These are phyloP conservation scores for Clathrus columnatus DNA, from an alignment of 768 basidiomycete species.

Conservation along the genomic window DNA sequence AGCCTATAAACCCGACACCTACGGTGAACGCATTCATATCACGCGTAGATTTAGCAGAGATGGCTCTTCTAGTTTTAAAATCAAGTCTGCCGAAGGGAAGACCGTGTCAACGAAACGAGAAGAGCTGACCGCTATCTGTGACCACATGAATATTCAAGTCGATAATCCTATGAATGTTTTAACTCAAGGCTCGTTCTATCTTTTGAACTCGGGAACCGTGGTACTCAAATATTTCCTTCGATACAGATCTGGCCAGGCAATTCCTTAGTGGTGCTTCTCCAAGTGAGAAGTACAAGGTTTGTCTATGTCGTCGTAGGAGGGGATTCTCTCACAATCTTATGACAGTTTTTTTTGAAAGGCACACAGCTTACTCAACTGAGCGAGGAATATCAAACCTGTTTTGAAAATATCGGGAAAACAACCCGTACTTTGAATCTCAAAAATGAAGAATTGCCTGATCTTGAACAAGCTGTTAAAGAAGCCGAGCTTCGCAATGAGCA, in stretches of 20 bases:
- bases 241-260: conserved; percentile 56
- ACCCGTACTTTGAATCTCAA: conserved; percentile 59
- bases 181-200: conserved; percentile 53
- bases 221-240: conserved; percentile 18
- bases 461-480: conserved; percentile 49
- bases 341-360: conserved; percentile 87
- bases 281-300: conserved; percentile 81
- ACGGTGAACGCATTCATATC: conserved; percentile 78
- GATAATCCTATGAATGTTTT: conserved; percentile 95
- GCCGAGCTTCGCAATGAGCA: conserved; percentile 56
- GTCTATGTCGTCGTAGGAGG: conserved; percentile 12
- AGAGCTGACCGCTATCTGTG: conserved; percentile 80
- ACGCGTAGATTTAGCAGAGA: conserved; percentile 73
- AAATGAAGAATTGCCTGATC: conserved; percentile 69
- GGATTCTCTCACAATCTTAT: conserved; percentile 6
- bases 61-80: conserved; percentile 73
- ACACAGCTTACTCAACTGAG: conserved; percentile 85
- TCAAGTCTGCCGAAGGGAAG: conserved; percentile 59
- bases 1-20: conserved; percentile 78
- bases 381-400: conserved; percentile 75
- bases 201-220: not conserved
- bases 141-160: conserved; percentile 95
- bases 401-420: conserved; percentile 64
- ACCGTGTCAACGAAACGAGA: conserved; percentile 66
- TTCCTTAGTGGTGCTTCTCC: conserved; percentile 81